Evolutionary conservation across 768 basidiomycete genomes (phyloP).

Genomic region (Wakefieldia striispora): DNA sequence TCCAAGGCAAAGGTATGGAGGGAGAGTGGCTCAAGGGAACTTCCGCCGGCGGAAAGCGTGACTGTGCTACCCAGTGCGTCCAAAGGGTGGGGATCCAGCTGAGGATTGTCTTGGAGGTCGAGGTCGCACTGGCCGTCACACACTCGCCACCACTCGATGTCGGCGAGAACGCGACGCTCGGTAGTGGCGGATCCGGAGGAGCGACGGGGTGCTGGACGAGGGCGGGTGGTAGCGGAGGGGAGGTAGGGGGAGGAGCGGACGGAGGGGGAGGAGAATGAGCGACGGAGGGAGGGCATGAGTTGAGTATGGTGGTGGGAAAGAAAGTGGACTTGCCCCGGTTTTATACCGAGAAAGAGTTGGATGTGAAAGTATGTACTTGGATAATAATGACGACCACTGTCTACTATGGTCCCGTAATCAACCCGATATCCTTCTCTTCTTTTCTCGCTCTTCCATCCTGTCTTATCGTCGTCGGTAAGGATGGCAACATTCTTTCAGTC

Average conservation of each 20-base stretch:
- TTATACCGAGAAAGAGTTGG: slow-evolving; percentile 39
- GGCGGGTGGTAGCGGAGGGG: slow-evolving; percentile 34
- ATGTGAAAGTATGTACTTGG: slow-evolving; percentile 1
- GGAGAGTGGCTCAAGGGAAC: slow-evolving; percentile 36
- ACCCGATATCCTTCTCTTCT: slow-evolving; percentile 42
- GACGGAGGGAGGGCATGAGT: slow-evolving; percentile 75
- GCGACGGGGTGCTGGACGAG: slow-evolving; percentile 48
- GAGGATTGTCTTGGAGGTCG: slow-evolving; percentile 31
- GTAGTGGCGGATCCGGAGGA: slow-evolving; percentile 66
- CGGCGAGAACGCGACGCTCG: slow-evolving; percentile 71
- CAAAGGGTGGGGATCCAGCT: slow-evolving; percentile 16
- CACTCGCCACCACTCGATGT: slow-evolving; percentile 88
- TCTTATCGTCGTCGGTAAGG: slow-evolving; percentile 49
- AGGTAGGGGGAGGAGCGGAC: slow-evolving; percentile 72
- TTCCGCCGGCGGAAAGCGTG: slow-evolving; percentile 37
- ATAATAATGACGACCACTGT: slow-evolving; percentile 32
- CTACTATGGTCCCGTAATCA: slow-evolving; percentile 60
- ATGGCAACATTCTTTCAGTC: slow-evolving; percentile 71
- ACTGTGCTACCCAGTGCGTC: slow-evolving; percentile 25
- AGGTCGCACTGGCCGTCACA: slow-evolving; percentile 60
- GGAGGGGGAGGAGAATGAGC: slow-evolving; percentile 65
- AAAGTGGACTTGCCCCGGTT: slow-evolving; percentile 28
- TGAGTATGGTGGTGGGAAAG: slow-evolving; percentile 34
- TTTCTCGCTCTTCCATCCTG: slow-evolving; percentile 50
- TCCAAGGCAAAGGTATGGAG: slow-evolving; percentile 19